Conservation (phyloP, 2,329 filamentous ascomycete species). For the Venturia nashicola region DNA sequence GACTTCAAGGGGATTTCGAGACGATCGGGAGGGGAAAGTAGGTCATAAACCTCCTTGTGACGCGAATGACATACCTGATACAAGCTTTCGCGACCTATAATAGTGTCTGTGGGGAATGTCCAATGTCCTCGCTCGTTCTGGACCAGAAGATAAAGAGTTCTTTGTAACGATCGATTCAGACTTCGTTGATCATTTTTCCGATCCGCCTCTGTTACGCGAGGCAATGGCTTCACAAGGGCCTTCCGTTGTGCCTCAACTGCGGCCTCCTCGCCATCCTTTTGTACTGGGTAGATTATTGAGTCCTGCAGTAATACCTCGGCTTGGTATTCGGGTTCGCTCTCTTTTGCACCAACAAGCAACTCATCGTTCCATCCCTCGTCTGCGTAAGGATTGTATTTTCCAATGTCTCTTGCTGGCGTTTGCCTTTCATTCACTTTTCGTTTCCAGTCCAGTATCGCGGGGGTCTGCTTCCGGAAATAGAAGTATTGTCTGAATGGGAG, state of each 20-base stretch:
- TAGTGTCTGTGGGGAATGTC: slow-evolving; percentile 65
- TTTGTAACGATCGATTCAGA: slow-evolving; percentile 65
- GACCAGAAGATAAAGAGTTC: slow-evolving; percentile 81
- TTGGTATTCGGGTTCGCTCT: slow-evolving; percentile 51
- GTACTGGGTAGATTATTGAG: slow-evolving; percentile 46
- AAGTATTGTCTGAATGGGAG: slow-evolving; percentile 82
- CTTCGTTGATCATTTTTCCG: slow-evolving; percentile 59
- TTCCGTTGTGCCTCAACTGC: slow-evolving; percentile 42
- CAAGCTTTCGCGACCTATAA: slow-evolving; percentile 62
- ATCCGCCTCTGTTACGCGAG: slow-evolving; percentile 69
- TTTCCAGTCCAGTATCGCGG: slow-evolving; percentile 78
- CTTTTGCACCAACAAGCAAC: slow-evolving; percentile 58
- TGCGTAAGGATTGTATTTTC: slow-evolving; percentile 64
- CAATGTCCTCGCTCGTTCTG: slow-evolving; percentile 59
- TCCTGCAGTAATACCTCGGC: slow-evolving; percentile 62
- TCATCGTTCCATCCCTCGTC: slow-evolving; percentile 85
- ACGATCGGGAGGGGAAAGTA: neutral
- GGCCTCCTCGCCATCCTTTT: slow-evolving; percentile 16
- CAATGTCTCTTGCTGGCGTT: slow-evolving; percentile 72
- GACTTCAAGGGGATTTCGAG: neutral
- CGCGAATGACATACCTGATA: slow-evolving; percentile 54
- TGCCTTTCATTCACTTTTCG: slow-evolving; percentile 67
- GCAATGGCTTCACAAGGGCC: slow-evolving; percentile 43
- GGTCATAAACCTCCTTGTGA: too few relatives aligned
- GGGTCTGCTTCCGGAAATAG: slow-evolving; percentile 88